Evolutionary conservation across 2,329 filamentous ascomycete species (phyloP), one percentile per base, ranked within the genome.

Genomic region (Fusarium sp.): DNA sequence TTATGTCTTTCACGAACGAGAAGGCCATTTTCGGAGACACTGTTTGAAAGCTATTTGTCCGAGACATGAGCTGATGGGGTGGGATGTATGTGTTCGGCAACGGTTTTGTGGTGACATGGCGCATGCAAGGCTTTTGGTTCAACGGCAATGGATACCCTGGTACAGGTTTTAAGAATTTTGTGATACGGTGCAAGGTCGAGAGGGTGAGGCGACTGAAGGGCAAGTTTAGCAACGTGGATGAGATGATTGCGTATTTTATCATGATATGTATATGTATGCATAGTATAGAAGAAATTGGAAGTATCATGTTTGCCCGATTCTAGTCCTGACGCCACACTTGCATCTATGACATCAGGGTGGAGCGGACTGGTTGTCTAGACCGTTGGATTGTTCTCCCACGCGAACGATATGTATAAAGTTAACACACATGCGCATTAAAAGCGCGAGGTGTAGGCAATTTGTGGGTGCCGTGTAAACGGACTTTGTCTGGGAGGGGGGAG

Each of bases 341-440:
- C 71, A 65, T 86, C 84, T 82, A 85, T 87, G 84, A 81, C 83
- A 86, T 82, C 87, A 88, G 88, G 88, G 88, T 90, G 88, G 88
- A 90, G 85, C 82, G 85, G 87, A 88, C 87, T 78, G 88, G 88
- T 87, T 90, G 88, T 90, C 88, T 89, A 89, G 88, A 87, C 88
- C 88, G 79, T 85, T 79, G 80, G 82, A 77, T 89, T 85, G 75
- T 84, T 89, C 86, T 90, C 86, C 88, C 88, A 89, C 87, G 79
- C 86, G 87, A 89, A 84, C 82, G 82, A 76, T 84, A 82, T 79
- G 81, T 65, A 77, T 86, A 77, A 87, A 87, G 84, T 87, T 88
- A 82, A 89, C 87, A 86, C 83, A 80, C 83, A 80, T 82, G 86
- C 84, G 86, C 85, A 89, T 83, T 80, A 83, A 84, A 81, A 80